Evolutionary conservation across 1,284 basidiomycete species (phyloP).

Genomic region (Kwoniella shivajii): DNA sequence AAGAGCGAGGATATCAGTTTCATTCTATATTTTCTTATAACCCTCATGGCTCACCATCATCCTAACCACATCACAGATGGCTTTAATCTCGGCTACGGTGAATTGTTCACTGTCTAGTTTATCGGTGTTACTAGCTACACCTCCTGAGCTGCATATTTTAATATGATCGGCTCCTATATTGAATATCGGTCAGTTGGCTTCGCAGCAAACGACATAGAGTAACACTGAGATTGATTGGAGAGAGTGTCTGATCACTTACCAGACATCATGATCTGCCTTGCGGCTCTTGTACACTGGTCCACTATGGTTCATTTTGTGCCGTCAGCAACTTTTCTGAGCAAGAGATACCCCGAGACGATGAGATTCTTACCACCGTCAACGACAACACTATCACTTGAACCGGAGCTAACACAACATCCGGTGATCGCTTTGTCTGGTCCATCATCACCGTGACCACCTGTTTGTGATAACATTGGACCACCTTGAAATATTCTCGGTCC

Average conservation of each 20-base stretch:
- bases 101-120: slow-evolving; percentile 58
- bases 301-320: slow-evolving; percentile 15
- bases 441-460: slow-evolving; percentile 57
- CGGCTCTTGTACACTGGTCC: slow-evolving; percentile 56
- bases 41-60: slow-evolving; percentile 51
- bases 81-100: slow-evolving; percentile 57
- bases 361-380: slow-evolving; percentile 11
- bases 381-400: not conserved
- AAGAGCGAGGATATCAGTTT: not conserved
- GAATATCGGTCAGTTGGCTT: no score
- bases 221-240: not conserved
- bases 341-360: not conserved
- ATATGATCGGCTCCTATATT: slow-evolving; percentile 55
- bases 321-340: not conserved
- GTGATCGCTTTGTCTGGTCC: slow-evolving; percentile 30
- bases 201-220: no score
- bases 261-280: slow-evolving; percentile 55
- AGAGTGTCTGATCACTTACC: not conserved
- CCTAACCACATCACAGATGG: slow-evolving; percentile 56
- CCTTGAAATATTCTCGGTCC: slow-evolving; percentile 58
- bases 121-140: slow-evolving; percentile 58
- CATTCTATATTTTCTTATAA: not conserved
- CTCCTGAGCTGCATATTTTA: slow-evolving; percentile 57
- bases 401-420: slow-evolving; percentile 47
- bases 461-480: slow-evolving; percentile 58